Evolutionary conservation across 169 alveolate genomes (phyloP).

Genomic region (Theileria equi): DNA sequence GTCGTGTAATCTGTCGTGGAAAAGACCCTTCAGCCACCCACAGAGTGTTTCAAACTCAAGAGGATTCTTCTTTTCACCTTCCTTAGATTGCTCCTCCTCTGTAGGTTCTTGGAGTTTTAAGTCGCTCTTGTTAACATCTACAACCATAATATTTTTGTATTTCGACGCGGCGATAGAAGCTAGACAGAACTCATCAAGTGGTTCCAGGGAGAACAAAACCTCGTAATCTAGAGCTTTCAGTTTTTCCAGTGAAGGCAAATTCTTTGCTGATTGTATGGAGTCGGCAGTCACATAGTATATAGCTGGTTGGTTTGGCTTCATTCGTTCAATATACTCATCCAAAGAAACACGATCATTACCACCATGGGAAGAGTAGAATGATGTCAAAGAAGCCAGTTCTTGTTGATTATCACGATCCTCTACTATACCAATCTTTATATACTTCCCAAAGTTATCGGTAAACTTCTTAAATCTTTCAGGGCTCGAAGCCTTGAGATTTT

Average conservation of each 20-base stretch:
- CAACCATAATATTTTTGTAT: constrained; percentile 87
- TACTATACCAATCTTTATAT: constrained; percentile 92
- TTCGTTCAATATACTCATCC: constrained; percentile 90
- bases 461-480: constrained; percentile 87
- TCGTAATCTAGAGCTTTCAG: constrained; percentile 88
- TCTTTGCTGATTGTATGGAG: constrained; percentile 82
- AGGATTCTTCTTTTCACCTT: constrained; percentile 60
- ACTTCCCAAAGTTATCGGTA: constrained; percentile 88
- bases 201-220: constrained; percentile 91
- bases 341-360: constrained; percentile 77
- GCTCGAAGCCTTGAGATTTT: constrained; percentile 74
- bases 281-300: constrained; percentile 94
- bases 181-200: constrained; percentile 95
- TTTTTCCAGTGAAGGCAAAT: constrained; percentile 92
- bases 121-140: constrained; percentile 92
- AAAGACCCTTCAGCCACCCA: constrained; percentile 84
- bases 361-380: constrained; percentile 85
- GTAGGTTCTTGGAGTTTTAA: constrained; percentile 84
- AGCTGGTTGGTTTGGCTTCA: constrained; percentile 89
- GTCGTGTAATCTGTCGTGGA: constrained; percentile 84
- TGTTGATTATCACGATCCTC: constrained; percentile 94
- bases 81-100: constrained; percentile 8
- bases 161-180: constrained; percentile 86
- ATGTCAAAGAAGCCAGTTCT: constrained; percentile 88
- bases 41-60: constrained; percentile 84